Percentiles rank a stretch among this genome's conserved stretches.
Conservation (phyloP, 495 filamentous ascomycete genomes). For the Lindgomyces ingoldianus region DNA sequence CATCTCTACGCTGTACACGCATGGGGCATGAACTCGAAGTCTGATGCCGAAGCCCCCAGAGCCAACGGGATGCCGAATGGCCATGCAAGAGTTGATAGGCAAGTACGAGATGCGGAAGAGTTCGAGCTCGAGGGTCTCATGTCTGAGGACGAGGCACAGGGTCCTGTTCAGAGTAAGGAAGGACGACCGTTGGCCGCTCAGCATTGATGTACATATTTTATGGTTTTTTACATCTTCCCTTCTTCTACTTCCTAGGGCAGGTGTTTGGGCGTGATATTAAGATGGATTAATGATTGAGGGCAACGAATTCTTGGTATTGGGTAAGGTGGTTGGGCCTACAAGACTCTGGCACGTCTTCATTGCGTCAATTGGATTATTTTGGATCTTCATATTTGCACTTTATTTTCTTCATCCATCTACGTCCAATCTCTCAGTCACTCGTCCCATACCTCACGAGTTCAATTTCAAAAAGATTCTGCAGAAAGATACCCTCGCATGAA, state of each 20-base stretch:
- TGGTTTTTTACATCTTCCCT: not conserved
- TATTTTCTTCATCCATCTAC: no score
- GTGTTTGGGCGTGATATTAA: not conserved
- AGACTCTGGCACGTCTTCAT: no score
- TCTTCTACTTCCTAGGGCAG: not conserved
- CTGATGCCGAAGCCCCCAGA: conserved; percentile 29
- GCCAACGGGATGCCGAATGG: conserved; percentile 53
- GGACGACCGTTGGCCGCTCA: conserved; percentile 2
- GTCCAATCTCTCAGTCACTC: no score
- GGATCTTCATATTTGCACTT: no score
- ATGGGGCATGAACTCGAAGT: conserved; percentile 41
- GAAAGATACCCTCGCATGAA: no score
- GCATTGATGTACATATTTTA: not conserved
- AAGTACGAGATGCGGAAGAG: conserved; percentile 74
- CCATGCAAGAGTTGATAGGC: conserved; percentile 51
- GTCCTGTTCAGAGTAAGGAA: conserved; percentile 16
- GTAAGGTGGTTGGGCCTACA: no score
- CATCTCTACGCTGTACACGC: conserved; percentile 72
- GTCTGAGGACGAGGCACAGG: conserved; percentile 63
- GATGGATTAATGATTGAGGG: no score
- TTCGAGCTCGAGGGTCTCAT: conserved; percentile 91
- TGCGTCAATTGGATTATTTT: no score
- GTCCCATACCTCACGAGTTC: no score
- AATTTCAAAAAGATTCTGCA: no score
- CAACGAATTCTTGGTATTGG: no score